Evolutionary conservation across 1,284 basidiomycete species (phyloP).

Genomic region (Leccinum proliferum): DNA sequence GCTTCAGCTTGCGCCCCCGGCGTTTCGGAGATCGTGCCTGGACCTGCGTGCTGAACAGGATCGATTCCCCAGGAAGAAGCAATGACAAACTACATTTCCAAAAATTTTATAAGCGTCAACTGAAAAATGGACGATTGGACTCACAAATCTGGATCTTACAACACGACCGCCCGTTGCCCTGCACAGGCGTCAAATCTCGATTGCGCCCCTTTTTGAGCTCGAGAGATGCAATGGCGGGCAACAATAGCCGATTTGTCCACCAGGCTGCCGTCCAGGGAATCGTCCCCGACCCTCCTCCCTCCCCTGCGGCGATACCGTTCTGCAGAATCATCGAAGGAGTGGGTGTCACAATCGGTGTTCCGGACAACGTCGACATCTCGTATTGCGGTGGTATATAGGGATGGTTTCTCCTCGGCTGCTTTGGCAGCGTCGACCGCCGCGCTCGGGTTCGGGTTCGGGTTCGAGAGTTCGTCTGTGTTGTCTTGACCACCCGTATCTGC

Average conservation of each 20-base stretch:
- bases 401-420: constrained; percentile 6
- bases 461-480: neutral
- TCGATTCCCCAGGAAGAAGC: constrained; percentile 40
- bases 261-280: constrained; percentile 47
- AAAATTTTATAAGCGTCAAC: constrained; percentile 25
- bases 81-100: constrained; percentile 32
- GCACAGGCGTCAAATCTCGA: constrained; percentile 50
- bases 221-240: constrained; percentile 21
- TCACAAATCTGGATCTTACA: constrained; percentile 39
- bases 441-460: neutral
- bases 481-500: neutral
- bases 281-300: constrained; percentile 25
- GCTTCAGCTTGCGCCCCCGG: constrained; percentile 50
- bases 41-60: constrained; percentile 46
- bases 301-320: constrained; percentile 23
- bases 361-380: neutral
- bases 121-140: constrained; percentile 8
- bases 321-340: constrained; percentile 19
- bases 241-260: constrained; percentile 36
- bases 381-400: constrained; percentile 1
- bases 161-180: constrained; percentile 38
- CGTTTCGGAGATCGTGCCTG: constrained; percentile 50
- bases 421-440: constrained; percentile 7
- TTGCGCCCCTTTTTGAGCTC: constrained; percentile 41
- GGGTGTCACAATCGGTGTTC: constrained; percentile 24